phyloP scores from a whole-genome alignment of 2,329 filamentous ascomycete species.

The Torrubiellomyces zombiae region DNA sequence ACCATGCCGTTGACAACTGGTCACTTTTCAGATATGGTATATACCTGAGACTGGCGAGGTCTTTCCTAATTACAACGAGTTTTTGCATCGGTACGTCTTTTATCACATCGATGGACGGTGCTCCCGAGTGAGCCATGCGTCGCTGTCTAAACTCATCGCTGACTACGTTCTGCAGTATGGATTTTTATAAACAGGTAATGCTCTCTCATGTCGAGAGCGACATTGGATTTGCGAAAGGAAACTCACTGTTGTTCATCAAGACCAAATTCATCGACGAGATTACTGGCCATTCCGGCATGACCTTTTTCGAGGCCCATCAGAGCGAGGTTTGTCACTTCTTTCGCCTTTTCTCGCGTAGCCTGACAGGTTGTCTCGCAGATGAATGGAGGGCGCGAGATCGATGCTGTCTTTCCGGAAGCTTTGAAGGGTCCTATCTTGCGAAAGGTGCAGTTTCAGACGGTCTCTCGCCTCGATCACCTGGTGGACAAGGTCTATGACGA shows the following conservation, averaged over 20 bases:
- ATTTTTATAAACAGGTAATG: constrained; percentile 76
- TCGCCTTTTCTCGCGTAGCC: not conserved
- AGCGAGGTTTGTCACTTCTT: constrained; percentile 51
- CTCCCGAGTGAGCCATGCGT: too few species aligned
- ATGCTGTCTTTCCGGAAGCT: constrained; percentile 79
- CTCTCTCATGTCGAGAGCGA: not conserved
- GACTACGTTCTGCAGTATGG: constrained; percentile 41
- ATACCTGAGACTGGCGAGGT: constrained; percentile 83
- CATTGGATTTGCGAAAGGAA: not conserved
- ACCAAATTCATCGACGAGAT: constrained; percentile 95
- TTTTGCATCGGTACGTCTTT: constrained; percentile 55
- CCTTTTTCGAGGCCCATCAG: constrained; percentile 80
- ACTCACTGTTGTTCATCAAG: too few species aligned
- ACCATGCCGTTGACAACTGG: too few species aligned
- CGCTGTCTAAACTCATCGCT: constrained; percentile 3
- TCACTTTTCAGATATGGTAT: constrained; percentile 58
- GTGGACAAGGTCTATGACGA: constrained; percentile 55
- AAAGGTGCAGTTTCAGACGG: constrained; percentile 78
- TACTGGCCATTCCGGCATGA: constrained; percentile 78
- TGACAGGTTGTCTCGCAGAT: constrained; percentile 29
- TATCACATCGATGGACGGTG: not conserved
- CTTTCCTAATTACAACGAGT: constrained; percentile 77
- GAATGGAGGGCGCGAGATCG: constrained; percentile 72
- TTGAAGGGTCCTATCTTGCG: constrained; percentile 82
- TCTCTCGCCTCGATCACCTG: constrained; percentile 73